phyloP scores from a whole-genome alignment of 148 eudicot genomes.

The Rhododendron henanense region DNA sequence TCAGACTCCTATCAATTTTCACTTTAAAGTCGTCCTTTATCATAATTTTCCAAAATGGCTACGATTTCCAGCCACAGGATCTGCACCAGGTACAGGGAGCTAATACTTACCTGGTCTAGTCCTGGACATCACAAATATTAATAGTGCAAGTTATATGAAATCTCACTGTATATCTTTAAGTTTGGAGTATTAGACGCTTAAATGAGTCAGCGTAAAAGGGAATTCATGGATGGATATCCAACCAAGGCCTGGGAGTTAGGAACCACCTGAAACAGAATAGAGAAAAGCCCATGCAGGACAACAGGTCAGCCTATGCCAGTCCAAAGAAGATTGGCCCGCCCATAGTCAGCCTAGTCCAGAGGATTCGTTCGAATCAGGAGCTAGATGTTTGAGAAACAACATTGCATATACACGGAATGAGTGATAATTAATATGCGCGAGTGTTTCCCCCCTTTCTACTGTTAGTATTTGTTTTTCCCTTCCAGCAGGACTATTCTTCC shows the following conservation, averaged over 20 bases:
- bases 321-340: not conserved
- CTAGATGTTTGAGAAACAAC: not conserved
- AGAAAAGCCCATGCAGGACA: not conserved
- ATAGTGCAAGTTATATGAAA: not conserved
- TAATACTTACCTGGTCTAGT: not conserved
- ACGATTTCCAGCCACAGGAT: not conserved
- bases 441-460: not conserved
- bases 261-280: not conserved
- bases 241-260: not conserved
- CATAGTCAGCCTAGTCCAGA: not conserved
- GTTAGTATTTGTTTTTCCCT: not conserved
- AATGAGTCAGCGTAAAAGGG: not conserved
- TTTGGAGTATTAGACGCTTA: not conserved
- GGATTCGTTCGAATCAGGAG: not conserved
- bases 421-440: not conserved
- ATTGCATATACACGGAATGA: not conserved
- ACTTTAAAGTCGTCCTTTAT: not conserved
- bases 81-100: not conserved
- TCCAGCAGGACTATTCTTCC: not conserved
- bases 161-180: not conserved
- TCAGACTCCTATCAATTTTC: not conserved
- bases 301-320: not conserved
- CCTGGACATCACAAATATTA: not conserved
- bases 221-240: not conserved
- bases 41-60: not conserved